Base-by-base conservation (phyloP, 768 basidiomycete species). In the Lanmaoa rubissima region DNA sequence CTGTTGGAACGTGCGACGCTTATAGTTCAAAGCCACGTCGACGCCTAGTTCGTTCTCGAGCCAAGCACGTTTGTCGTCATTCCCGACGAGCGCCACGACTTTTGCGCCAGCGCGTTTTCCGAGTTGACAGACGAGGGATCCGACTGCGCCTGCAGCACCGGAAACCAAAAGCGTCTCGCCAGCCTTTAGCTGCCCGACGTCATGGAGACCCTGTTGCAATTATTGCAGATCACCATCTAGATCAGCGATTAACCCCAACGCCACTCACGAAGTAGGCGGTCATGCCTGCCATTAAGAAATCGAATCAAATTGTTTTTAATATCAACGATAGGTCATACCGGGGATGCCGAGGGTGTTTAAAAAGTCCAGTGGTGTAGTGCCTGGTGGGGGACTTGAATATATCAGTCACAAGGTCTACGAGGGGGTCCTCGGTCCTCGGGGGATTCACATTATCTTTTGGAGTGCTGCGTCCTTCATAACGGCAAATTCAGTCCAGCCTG, bases 81-180 rank as follows among this genome's bases (percentile, higher is more conserved):
- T 83, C 26, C 96, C 94, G 0, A 94, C 94, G 64, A 97, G 90
- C 12, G 85, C 96, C 58, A 92, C 85, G 45, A 98, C 94, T 53
- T 81, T 87, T 47, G 90, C 90, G 54, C 88, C 92, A 12, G 78
- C 75, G 31, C 82, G 78, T 70, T 92, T 92, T 45, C 89, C 93
- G 19, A 94, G 78, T 62, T 94, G 93, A 72, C 92, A 94, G 13
- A 78, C 90, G 54, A 92, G 70, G 11, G 85, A 82, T n/a, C 94
- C 92, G 11, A 92, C 90, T 1, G 94, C 86, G 11, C 94, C 95
- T 10, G 96, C 95, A 2, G 95, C 95, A 19, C 93, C 95, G 1
- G 92, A 92, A 12, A 88, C 88, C 24, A 98, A 80, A 48, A 96
- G 82, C 0, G 82, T 90, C 58, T 98, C 94, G 13, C 94, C 93